Percentiles rank a stretch among this genome's conserved stretches.
phyloP scores from a whole-genome alignment of 768 basidiomycete species.

The Boletus sp. region DNA sequence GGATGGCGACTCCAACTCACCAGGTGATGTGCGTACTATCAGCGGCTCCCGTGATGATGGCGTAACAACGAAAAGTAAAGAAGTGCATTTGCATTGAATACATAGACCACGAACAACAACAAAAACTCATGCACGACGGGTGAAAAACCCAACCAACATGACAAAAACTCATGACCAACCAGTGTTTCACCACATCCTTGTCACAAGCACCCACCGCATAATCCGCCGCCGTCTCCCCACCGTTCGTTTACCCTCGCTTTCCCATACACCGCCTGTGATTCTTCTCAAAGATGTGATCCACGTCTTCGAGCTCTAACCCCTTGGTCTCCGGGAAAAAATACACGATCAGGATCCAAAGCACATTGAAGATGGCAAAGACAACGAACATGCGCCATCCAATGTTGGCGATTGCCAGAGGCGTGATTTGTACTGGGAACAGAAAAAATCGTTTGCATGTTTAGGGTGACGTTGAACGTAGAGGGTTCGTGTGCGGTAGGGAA shows the following conservation, averaged over 20 bases:
- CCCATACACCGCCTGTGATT: background rate
- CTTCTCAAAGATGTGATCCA: background rate
- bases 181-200: background rate
- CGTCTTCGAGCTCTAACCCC: background rate
- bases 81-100: too few relatives aligned
- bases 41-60: too few relatives aligned
- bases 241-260: background rate
- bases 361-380: background rate
- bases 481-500: background rate
- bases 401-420: background rate
- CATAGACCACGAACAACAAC: background rate
- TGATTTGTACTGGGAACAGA: background rate
- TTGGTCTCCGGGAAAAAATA: background rate
- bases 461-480: background rate
- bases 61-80: too few relatives aligned
- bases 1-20: background rate
- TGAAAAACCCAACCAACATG: too few relatives aligned
- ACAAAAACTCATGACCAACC: too few relatives aligned
- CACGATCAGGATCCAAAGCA: background rate
- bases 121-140: background rate
- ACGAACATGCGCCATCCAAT: background rate
- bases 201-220: background rate
- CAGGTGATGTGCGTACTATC: background rate
- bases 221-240: background rate
- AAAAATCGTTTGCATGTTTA: background rate